A percentile compares a stretch with the other conserved stretches of the same genome.
These are phyloP conservation scores for Paramyrothecium roridum DNA, from an alignment of 2,329 filamentous ascomycete species.

Conservation along the genomic window DNA sequence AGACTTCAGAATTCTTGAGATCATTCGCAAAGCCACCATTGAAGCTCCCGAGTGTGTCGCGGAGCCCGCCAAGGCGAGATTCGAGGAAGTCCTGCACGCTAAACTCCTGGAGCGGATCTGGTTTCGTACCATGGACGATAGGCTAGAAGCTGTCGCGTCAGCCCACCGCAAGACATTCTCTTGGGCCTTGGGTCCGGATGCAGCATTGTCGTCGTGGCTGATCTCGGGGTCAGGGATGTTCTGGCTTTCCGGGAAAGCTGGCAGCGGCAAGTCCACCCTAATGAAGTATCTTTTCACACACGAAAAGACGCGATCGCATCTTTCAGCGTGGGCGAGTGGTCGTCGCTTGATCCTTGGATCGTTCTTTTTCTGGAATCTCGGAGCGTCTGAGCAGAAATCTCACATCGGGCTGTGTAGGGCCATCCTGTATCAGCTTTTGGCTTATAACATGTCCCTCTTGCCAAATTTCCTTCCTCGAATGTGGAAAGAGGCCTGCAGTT, in stretches of 20 bases:
- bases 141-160: background rate
- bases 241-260: conserved; percentile 6
- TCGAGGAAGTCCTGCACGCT: background rate
- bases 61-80: background rate
- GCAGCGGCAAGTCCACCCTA: conserved; percentile 5
- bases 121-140: background rate
- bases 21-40: background rate
- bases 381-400: background rate
- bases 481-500: background rate
- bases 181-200: background rate
- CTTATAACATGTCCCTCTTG: background rate
- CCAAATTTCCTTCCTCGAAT: background rate
- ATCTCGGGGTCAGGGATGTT: background rate
- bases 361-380: conserved; percentile 5
- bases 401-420: background rate
- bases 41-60: background rate
- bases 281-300: conserved; percentile 1
- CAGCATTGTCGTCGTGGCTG: conserved; percentile 2
- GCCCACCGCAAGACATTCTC: background rate
- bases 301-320: background rate
- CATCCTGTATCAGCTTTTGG: background rate
- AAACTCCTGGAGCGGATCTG: background rate
- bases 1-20: background rate
- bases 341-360: background rate
- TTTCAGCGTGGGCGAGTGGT: background rate